Conservation (phyloP, 1,284 basidiomycete genomes). For the Phellopilus nigrolimitatus region DNA sequence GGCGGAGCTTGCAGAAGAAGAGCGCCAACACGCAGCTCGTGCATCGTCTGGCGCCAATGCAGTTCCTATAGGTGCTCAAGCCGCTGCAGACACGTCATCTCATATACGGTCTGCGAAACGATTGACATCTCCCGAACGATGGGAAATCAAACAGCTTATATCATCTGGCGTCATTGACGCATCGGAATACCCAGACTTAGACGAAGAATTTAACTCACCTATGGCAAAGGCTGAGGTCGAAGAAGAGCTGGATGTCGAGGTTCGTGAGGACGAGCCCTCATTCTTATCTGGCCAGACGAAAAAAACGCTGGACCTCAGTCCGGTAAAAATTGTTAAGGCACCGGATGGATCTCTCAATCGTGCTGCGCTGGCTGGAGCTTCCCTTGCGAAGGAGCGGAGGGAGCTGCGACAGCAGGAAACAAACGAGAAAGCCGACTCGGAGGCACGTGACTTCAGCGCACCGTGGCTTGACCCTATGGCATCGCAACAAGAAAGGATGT, state of each 20-base stretch:
- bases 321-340: slow-evolving; percentile 95
- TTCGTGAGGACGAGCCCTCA: slow-evolving; percentile 94
- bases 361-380: slow-evolving; percentile 90
- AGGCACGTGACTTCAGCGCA: slow-evolving; percentile 88
- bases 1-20: slow-evolving; percentile 81
- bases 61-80: slow-evolving; percentile 53
- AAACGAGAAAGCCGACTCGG: slow-evolving; percentile 91
- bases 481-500: slow-evolving; percentile 77
- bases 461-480: slow-evolving; percentile 99
- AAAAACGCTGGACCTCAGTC: slow-evolving; percentile 90
- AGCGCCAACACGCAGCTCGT: slow-evolving; percentile 55
- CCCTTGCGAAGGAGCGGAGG: slow-evolving; percentile 90
- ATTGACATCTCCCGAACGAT: slow-evolving; percentile 93
- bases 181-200: slow-evolving; percentile 93
- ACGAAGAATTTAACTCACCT: slow-evolving; percentile 83
- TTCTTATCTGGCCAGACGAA: slow-evolving; percentile 97
- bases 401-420: slow-evolving; percentile 93
- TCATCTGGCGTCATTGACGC: slow-evolving; percentile 91
- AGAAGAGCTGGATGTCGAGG: slow-evolving; percentile 95
- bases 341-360: slow-evolving; percentile 94
- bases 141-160: slow-evolving; percentile 99
- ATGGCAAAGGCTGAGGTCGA: slow-evolving; percentile 83
- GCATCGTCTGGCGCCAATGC: slow-evolving; percentile 67
- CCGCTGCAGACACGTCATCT: slow-evolving; percentile 37
- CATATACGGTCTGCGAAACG: slow-evolving; percentile 78